Base-by-base conservation (phyloP, 192 early-diverging fungal genomes). In the Radiomyces spectabilis region DNA sequence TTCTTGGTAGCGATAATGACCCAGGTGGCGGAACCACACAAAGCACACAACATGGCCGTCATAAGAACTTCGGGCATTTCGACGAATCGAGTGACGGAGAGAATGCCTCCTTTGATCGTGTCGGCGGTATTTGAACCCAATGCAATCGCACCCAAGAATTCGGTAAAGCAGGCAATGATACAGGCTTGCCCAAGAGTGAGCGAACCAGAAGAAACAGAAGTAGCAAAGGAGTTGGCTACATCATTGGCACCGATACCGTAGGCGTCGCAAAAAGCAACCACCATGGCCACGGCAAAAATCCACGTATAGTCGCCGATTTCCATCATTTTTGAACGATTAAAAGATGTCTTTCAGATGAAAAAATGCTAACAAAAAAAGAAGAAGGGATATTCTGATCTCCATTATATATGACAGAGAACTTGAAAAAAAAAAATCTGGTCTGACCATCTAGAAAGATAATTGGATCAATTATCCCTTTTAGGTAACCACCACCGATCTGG, bases 221-320 rank as follows among this genome's bases (percentile, higher is more conserved):
- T 88, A 24, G 89, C 85, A 56, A 93, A 93, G 4, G 86, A 81
- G 66, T 93, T 93, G 63, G 91, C 87, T 25, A 93, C 88, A 72
- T 93, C 90, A 63, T 93, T 92, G 30, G 90, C 86, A 54, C 88
- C 89, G 55, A 92, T 87, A 32, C 85, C 83, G 50, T 75, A 87
- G 26, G 86, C 85, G 55, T 91, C 86, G 18, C 67, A 27, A 39
- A 88, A 84, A 15, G 88, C 84, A 33, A 78, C 67, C 9, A 84
- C 51, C 51, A 85, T 69, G 34, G 78, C 80, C 22, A 89, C 41
- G 31, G 61, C 79, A 66, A 90, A 86, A 9, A 90, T 74, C 67
- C 74, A 88, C 2, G 82, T 83, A 41, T 67, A 89, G 35, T 61
- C 59, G 29, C 51, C 26, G 39, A 44, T 15, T 16, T 61, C 19